A percentile compares a stretch with the other conserved stretches of the same genome.
phyloP scores from a whole-genome alignment of 805 yeast species.

The Scheffersomyces lignosus region DNA sequence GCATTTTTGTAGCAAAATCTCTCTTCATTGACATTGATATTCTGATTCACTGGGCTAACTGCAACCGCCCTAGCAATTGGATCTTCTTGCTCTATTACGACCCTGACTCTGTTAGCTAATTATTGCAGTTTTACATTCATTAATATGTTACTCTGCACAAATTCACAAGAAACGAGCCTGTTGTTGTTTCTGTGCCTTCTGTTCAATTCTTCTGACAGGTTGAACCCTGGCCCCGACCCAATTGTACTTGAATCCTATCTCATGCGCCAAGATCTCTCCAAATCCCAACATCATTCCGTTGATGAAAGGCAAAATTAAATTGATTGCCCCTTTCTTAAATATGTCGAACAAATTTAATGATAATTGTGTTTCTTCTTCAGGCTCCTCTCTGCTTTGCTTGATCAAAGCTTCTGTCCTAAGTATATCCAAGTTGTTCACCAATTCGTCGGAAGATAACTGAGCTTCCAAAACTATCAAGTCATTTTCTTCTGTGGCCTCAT shows the following conservation, averaged over 20 bases:
- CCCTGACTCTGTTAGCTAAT: no score
- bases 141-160: slow-evolving; percentile 1
- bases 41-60: no score
- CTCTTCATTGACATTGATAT: no score
- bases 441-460: slow-evolving; percentile 32
- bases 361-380: slow-evolving; percentile 10
- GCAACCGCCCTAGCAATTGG: no score
- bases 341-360: slow-evolving; percentile 37
- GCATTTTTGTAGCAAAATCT: no score
- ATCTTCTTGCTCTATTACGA: no score
- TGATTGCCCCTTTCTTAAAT: slow-evolving; percentile 59
- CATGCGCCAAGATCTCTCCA: slow-evolving; percentile 94
- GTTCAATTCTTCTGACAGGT: slow-evolving; percentile 33
- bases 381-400: slow-evolving; percentile 17
- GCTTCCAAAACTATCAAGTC: slow-evolving; percentile 21
- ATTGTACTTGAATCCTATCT: slow-evolving; percentile 76
- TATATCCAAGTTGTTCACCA: slow-evolving; percentile 28
- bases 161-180: slow-evolving; percentile 8
- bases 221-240: slow-evolving; percentile 71
- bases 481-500: slow-evolving; percentile 14
- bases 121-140: no score
- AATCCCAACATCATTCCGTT: slow-evolving; percentile 96
- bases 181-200: no score
- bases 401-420: slow-evolving; percentile 25
- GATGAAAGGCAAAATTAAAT: slow-evolving; percentile 79